A percentile compares a stretch with the other conserved stretches of the same genome.
phyloP scores from a whole-genome alignment of 2,329 filamentous ascomycete species.

The Delphinella strobiligena region DNA sequence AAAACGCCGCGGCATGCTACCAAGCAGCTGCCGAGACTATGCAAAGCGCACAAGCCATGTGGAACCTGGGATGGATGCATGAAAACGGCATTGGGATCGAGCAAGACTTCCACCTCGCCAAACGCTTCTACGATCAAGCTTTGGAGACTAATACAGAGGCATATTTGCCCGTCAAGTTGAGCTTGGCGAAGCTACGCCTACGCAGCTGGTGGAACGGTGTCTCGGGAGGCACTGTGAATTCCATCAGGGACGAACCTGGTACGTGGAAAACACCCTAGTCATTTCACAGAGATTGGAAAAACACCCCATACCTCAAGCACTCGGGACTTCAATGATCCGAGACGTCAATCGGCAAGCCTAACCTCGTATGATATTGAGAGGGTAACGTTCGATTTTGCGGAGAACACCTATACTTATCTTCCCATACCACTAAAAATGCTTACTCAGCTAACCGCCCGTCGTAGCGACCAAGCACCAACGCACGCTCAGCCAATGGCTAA shows the following conservation, averaged over 20 bases:
- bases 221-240: slow-evolving; percentile 81
- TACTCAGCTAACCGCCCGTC: neutral
- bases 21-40: slow-evolving; percentile 82
- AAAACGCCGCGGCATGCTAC: slow-evolving; percentile 90
- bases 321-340: too few relatives aligned
- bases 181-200: slow-evolving; percentile 69
- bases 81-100: slow-evolving; percentile 88
- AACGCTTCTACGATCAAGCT: slow-evolving; percentile 88
- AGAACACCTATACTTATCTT: too few relatives aligned
- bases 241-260: slow-evolving; percentile 64
- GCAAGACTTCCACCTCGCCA: slow-evolving; percentile 94
- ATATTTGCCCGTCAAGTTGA: slow-evolving; percentile 83
- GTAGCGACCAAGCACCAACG: slow-evolving; percentile 39
- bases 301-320: too few relatives aligned
- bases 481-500: slow-evolving; percentile 70
- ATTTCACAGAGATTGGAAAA: too few relatives aligned
- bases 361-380: too few relatives aligned
- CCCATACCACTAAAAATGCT: too few relatives aligned
- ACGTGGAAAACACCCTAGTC: too few relatives aligned
- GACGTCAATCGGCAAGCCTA: too few relatives aligned
- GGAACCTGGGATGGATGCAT: slow-evolving; percentile 99
- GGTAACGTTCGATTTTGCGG: too few relatives aligned
- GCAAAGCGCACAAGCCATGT: slow-evolving; percentile 87
- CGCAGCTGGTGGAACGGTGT: slow-evolving; percentile 92
- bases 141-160: slow-evolving; percentile 83